A percentile compares a stretch with the other conserved stretches of the same genome.
phyloP scores from a whole-genome alignment of 2,329 filamentous ascomycete genomes.

The Botrytis medusae region DNA sequence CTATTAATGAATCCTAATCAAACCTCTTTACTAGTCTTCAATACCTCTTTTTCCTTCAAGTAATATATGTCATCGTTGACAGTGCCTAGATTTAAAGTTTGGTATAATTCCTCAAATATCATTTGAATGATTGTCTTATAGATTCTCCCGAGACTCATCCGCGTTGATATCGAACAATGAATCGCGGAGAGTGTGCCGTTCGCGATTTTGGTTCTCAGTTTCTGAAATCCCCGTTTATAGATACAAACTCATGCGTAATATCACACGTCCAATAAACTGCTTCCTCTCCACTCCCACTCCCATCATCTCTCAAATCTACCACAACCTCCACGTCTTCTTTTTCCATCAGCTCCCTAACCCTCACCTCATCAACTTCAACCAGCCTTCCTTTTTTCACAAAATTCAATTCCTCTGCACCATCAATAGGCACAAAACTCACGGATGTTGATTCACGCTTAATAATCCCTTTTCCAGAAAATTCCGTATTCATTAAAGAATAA shows the following conservation, averaged over 20 bases:
- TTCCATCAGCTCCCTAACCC: background rate
- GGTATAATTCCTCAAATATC: too few species aligned
- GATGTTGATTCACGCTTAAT: background rate
- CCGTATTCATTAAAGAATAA: conserved; percentile 1
- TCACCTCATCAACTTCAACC: background rate
- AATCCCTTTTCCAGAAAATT: background rate
- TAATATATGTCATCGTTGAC: too few species aligned
- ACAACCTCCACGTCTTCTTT: background rate
- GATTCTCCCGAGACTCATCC: too few species aligned
- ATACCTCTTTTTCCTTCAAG: too few species aligned
- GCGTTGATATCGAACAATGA: too few species aligned
- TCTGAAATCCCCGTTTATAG: conserved; percentile 63
- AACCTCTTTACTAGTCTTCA: too few species aligned
- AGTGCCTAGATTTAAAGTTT: too few species aligned
- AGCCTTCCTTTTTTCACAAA: background rate
- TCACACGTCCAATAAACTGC: conserved; percentile 79
- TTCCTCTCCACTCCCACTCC: conserved; percentile 40
- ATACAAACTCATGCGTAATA: conserved; percentile 75
- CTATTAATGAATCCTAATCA: too few species aligned
- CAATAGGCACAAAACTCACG: background rate
- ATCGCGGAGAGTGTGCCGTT: too few species aligned
- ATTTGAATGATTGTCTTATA: too few species aligned
- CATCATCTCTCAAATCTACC: background rate
- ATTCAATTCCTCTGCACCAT: background rate
- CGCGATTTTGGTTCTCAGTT: too few species aligned